Percentiles rank a stretch among this genome's conserved stretches.
phyloP scores from a whole-genome alignment of 2,329 filamentous ascomycete species.

The Pyrenochaeta sp. region DNA sequence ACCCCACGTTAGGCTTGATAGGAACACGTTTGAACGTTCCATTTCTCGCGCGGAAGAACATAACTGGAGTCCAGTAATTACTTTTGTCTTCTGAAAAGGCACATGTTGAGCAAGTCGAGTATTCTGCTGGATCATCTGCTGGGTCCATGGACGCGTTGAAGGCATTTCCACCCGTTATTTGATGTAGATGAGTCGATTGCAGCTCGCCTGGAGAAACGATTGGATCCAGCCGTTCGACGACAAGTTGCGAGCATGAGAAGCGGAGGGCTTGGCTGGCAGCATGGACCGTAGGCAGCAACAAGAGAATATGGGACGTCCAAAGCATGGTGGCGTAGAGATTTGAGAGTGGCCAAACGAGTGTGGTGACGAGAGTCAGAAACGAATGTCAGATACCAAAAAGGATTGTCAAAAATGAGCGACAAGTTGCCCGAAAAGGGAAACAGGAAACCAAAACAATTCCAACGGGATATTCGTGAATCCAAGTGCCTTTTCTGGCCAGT shows the following conservation, averaged over 20 bases:
- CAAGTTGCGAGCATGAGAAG: slow-evolving; percentile 45
- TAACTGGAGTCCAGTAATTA: slow-evolving; percentile 46
- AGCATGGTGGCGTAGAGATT: too few relatives aligned
- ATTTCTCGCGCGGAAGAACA: slow-evolving; percentile 41
- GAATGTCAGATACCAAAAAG: too few relatives aligned
- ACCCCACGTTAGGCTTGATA: slow-evolving; percentile 6
- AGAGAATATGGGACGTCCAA: too few relatives aligned
- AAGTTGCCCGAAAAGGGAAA: too few relatives aligned
- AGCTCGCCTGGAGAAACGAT: slow-evolving; percentile 48
- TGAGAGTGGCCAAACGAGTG: too few relatives aligned
- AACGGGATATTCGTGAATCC: too few relatives aligned
- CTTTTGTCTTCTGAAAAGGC: slow-evolving; percentile 26
- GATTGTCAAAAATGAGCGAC: too few relatives aligned
- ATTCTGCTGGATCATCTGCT: slow-evolving; percentile 24
- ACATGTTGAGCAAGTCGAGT: slow-evolving; percentile 53
- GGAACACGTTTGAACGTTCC: slow-evolving; percentile 43
- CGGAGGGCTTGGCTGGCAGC: slow-evolving; percentile 16
- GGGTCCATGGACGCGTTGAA: slow-evolving; percentile 57
- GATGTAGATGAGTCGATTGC: slow-evolving; percentile 49
- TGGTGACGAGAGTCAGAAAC: too few relatives aligned
- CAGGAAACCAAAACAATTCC: too few relatives aligned
- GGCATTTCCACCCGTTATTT: slow-evolving; percentile 55
- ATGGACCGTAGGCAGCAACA: too few relatives aligned
- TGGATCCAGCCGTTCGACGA: slow-evolving; percentile 43
- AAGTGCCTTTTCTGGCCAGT: too few relatives aligned